Evolutionary conservation across 2,329 filamentous ascomycete species (phyloP).

Genomic region (Fusarium floridanum): DNA sequence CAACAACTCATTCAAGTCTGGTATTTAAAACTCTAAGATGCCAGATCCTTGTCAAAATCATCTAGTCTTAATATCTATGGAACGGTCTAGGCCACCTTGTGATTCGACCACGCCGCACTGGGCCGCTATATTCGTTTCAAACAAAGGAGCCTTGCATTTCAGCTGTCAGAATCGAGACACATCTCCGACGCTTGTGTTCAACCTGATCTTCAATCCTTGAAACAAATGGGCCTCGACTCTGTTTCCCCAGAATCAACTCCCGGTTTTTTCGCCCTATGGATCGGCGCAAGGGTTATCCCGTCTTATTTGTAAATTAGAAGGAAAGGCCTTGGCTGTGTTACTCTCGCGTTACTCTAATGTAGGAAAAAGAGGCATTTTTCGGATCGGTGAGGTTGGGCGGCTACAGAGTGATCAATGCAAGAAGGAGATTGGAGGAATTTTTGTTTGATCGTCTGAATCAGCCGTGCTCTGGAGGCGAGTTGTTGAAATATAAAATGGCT

Average conservation of each 20-base stretch:
- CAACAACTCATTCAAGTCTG: background rate
- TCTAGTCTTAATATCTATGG: background rate
- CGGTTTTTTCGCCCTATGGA: background rate
- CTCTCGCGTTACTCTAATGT: background rate
- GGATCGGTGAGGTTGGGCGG: background rate
- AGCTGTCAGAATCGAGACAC: constrained; percentile 19
- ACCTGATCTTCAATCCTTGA: background rate
- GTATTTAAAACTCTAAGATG: background rate
- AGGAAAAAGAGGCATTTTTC: background rate
- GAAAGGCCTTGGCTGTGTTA: background rate
- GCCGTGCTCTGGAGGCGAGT: background rate
- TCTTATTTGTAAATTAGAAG: constrained; percentile 2
- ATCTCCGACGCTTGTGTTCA: constrained; percentile 4
- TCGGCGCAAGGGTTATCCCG: constrained; percentile 3
- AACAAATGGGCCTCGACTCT: background rate
- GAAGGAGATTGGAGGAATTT: background rate
- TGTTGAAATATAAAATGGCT: background rate
- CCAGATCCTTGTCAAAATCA: background rate
- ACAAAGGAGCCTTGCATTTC: constrained; percentile 11
- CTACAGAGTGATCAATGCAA: background rate
- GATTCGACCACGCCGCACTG: background rate
- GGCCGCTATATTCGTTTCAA: background rate
- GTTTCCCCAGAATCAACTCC: background rate
- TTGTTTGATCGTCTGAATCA: background rate
- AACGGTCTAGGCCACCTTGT: background rate